phyloP scores from a whole-genome alignment of 371 early-diverging fungal genomes.

The Mucor velutinosus region DNA sequence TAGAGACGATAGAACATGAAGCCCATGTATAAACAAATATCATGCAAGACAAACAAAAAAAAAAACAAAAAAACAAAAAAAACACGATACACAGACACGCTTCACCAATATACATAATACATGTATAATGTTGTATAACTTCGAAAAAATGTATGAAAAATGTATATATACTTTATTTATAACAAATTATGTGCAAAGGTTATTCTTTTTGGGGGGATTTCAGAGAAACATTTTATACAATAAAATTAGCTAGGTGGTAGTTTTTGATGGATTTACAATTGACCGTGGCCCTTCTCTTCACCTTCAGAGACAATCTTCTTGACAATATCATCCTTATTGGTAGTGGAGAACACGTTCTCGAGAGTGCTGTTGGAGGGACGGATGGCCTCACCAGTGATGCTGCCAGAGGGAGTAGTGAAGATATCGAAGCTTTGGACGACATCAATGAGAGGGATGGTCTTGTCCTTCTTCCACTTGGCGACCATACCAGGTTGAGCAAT shows the following conservation, averaged over 20 bases:
- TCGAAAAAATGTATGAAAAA: no score
- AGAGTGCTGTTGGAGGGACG: constrained; percentile 27
- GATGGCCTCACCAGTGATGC: constrained; percentile 30
- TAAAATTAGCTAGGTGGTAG: background rate
- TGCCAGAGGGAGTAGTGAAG: constrained; percentile 15
- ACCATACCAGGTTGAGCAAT: constrained; percentile 39
- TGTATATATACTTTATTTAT: background rate
- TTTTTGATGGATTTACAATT: background rate
- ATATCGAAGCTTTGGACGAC: constrained; percentile 43
- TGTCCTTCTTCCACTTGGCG: constrained; percentile 39
- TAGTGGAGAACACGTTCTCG: constrained; percentile 23
- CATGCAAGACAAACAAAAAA: background rate
- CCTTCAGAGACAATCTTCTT: constrained; percentile 31
- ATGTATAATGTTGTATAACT: no score
- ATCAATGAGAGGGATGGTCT: constrained; percentile 44
- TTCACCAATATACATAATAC: no score
- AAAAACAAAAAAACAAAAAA: no score
- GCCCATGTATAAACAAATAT: background rate
- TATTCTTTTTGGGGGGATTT: background rate
- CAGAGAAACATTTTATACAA: background rate
- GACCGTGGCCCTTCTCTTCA: constrained; percentile 19
- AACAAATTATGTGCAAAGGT: background rate
- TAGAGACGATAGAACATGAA: background rate
- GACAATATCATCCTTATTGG: constrained; percentile 25
- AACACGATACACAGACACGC: no score